These are phyloP conservation scores for Entamoeba moshkovskii DNA, from an alignment of 208 protist species.

Conservation along the genomic window DNA sequence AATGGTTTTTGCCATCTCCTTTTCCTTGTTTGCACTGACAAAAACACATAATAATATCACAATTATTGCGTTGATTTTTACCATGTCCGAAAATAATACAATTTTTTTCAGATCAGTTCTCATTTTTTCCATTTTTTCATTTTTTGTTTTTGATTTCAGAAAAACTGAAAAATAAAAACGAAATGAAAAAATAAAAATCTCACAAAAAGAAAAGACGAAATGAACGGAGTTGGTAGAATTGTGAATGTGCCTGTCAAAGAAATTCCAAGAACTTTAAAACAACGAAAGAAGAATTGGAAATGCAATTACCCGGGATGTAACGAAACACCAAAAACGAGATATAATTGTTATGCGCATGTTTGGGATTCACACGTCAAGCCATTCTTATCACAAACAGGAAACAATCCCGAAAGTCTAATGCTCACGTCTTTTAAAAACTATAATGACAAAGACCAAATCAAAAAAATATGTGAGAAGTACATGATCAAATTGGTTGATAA, in stretches of 20 bases:
- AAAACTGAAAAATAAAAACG: no score
- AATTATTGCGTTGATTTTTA: no score
- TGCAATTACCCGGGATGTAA: neutral
- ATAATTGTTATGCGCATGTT: neutral
- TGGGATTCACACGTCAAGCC: neutral
- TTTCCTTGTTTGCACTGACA: no score
- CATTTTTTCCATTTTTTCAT: no score
- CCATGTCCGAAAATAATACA: no score
- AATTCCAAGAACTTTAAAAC: neutral
- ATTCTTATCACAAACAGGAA: neutral
- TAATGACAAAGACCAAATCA: neutral
- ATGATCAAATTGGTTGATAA: neutral
- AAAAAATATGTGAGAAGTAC: neutral
- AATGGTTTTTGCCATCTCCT: no score
- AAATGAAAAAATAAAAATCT: neutral
- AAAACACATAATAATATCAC: no score
- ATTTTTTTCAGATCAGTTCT: no score
- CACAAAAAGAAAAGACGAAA: neutral
- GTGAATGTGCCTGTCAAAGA: neutral
- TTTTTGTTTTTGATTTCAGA: no score
- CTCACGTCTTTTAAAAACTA: neutral
- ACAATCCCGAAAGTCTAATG: neutral
- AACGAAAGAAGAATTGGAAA: neutral
- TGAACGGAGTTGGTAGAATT: neutral
- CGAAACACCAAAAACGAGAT: neutral